phyloP scores from a whole-genome alignment of 2,329 filamentous ascomycete genomes.

The Fusarium torreyae region DNA sequence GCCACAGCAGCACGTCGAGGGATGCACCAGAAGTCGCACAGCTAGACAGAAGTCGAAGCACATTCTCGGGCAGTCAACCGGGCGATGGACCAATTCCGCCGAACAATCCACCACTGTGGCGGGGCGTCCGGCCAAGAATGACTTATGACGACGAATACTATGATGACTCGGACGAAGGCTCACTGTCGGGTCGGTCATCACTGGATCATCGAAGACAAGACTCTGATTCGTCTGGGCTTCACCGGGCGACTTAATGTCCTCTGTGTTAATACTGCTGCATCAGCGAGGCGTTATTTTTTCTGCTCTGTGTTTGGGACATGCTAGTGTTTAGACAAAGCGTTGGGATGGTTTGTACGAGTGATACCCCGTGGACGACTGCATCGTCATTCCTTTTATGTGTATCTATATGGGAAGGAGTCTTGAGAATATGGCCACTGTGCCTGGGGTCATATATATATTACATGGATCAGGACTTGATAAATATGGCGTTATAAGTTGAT shows the following conservation, averaged over 20 bases:
- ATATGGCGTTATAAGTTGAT: slow-evolving; percentile 19
- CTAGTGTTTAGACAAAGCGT: slow-evolving; percentile 25
- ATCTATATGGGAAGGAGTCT: slow-evolving; percentile 4
- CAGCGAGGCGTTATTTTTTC: slow-evolving; percentile 48
- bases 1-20: slow-evolving; percentile 47
- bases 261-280: slow-evolving; percentile 49
- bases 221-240: slow-evolving; percentile 47
- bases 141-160: slow-evolving; percentile 54
- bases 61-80: slow-evolving; percentile 42
- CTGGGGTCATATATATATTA: slow-evolving; percentile 1
- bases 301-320: slow-evolving; percentile 7
- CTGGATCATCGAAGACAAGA: slow-evolving; percentile 47
- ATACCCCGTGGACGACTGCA: slow-evolving; percentile 35
- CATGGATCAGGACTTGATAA: neutral
- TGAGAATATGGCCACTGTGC: neutral
- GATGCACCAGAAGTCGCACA: slow-evolving; percentile 43
- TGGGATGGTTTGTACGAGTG: slow-evolving; percentile 34
- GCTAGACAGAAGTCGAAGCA: slow-evolving; percentile 44
- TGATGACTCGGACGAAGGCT: slow-evolving; percentile 50
- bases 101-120: slow-evolving; percentile 61
- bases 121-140: slow-evolving; percentile 56
- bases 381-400: slow-evolving; percentile 14
- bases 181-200: slow-evolving; percentile 51
- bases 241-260: slow-evolving; percentile 30
- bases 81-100: slow-evolving; percentile 50